Evolutionary conservation across 2,329 filamentous ascomycete genomes (phyloP), one percentile per base, ranked within the genome.

Genomic region (Microsporum audouinii): DNA sequence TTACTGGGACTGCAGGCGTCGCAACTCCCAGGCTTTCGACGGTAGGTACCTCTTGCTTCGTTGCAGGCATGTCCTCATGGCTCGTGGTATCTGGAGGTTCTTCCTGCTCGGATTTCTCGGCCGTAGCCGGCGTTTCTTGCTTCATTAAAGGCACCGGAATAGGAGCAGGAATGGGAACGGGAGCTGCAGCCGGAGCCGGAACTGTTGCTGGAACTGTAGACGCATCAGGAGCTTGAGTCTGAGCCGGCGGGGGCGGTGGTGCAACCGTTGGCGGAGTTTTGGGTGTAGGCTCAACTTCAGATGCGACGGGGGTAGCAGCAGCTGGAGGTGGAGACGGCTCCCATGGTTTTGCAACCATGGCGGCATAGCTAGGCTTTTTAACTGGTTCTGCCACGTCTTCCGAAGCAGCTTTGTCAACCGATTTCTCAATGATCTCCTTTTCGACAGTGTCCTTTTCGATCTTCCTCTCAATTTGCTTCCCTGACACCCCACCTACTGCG

Each of bases 351-450:
- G 49, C 49, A 14, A 31, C 49, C 31, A 53, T 33, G 5, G 49
- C 49, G 5, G 49, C 49, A 33, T 53, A 53, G 49, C 27, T 53
- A 33, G 49, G 49, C 55, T 39, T 57, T 33, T 8, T 12, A 10
- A 33, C 31, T 23, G 55, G 55, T 23, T 57, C 4, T 41, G 12
- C n/a, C 10, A 29, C 12, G 5, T 53, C 23, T 23, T 47, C 31
- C 33, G 49, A 34, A 2, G 29, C 27, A 8, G 17, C 2, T 5
- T 29, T 53, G 27, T 53, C 49, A 57, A 39, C 55, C 10, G 5
- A 27, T 41, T 57, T 57, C 34, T 57, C 49, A 10, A 57, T 38
- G 38, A 57, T 57, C n/a, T 57, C 55, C 33, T 57, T 41, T 12
- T 39, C 29, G 3, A 57, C 38, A 0, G 55, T 57, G 6, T 41